Evolutionary conservation across 345 rosid species (phyloP), one percentile per base, ranked within the genome.

Genomic region (Arabidopsis thaliana): DNA sequence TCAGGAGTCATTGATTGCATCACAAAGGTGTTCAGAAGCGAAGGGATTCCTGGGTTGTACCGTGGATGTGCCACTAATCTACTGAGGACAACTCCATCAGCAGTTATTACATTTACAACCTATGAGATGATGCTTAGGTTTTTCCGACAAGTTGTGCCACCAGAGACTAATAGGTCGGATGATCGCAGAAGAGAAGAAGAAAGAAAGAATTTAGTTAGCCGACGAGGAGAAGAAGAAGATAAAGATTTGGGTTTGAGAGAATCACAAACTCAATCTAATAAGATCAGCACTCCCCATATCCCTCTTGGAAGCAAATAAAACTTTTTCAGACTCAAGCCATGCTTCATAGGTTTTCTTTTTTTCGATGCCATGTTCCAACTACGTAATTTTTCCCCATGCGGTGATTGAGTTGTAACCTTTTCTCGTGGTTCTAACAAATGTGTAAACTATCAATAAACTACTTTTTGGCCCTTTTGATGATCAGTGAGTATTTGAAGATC

Each of bases 41-140:
- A 95, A 75, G 93, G 95, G 64, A 23, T 87, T 49, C 82, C 84
- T 1, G 97, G 95, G 22, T 85, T 91, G 66, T 91, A 91, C 81
- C 95, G 97, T 34, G 97, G 97, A 42, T 91, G 90, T 67, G 97
- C 87, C 5, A 89, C 97, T 20, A 91, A 91, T 58, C 79, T 89
- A 8, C 48, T 91, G 59, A 84, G 95, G 85, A 91, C 95, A 11
- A 89, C 95, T 48, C 97, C 97, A 49, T 89, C 97, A 2, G 97
- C 95, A 36, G 87, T 89, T 44, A 91, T 89, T 44, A 91, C 97
- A 53, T 87, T 91, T 73, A 91, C 93, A 48, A 89, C 90, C 63
- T 89, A 89, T 30, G 97, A 91, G 85, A 91, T 86, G 91, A 89
- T 91, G 69, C 82, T 71, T 37, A 74, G 90, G 72, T 86, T 85